Evolutionary conservation across 2,329 filamentous ascomycete genomes (phyloP).

Genomic region (Trichoderma simmonsii): DNA sequence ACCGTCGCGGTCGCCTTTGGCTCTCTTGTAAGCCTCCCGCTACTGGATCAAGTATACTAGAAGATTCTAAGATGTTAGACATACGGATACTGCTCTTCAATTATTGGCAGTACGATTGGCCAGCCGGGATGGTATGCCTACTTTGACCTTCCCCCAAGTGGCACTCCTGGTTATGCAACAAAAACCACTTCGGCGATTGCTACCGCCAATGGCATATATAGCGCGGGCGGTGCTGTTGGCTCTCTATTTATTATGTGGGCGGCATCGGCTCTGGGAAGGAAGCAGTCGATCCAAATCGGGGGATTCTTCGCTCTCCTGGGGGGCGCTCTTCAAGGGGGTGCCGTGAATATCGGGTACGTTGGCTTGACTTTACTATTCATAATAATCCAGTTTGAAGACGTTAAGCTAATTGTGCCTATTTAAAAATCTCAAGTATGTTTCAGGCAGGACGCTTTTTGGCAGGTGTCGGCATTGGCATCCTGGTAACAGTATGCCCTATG

Average conservation of each 20-base stretch:
- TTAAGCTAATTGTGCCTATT: neutral
- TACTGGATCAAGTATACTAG: neutral
- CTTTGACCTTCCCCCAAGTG: neutral
- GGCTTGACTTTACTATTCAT: neutral
- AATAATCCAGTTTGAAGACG: neutral
- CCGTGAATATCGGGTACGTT: neutral
- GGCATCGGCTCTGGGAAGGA: neutral
- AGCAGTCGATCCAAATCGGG: neutral
- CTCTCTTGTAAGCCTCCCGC: neutral
- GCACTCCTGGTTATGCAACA: neutral
- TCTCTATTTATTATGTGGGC: neutral
- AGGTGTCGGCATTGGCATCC: neutral
- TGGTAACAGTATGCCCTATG: neutral
- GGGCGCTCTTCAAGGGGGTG: neutral
- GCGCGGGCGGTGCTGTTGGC: neutral
- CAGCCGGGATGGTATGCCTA: neutral
- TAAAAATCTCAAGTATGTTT: neutral
- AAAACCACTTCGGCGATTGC: neutral
- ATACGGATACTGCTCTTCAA: neutral
- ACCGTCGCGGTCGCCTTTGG: neutral
- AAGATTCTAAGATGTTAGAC: neutral
- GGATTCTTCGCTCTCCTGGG: neutral
- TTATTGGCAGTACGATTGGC: neutral
- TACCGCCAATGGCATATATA: neutral
- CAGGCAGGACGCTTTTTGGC: neutral